Percentiles rank a stretch among this genome's conserved stretches.
Evolutionary conservation across 257 asterid genomes (phyloP).

Genomic region (Primulina eburnea): DNA sequence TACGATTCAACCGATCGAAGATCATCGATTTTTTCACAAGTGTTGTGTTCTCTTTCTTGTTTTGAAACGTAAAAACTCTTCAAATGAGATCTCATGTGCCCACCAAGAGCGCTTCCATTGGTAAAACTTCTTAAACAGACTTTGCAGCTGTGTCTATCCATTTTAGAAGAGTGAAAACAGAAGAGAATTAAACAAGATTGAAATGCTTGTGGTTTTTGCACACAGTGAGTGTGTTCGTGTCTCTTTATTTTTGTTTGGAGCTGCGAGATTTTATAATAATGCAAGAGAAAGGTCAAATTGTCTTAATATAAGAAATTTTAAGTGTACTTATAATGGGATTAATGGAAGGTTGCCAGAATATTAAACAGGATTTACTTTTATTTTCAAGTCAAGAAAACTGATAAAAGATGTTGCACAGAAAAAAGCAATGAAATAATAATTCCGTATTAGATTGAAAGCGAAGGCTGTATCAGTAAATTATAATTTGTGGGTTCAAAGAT

Average conservation of each 20-base stretch:
- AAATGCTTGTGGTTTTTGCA: not conserved
- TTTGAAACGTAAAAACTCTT: conserved; percentile 32
- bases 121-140: conserved; percentile 59
- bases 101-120: conserved; percentile 87
- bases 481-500: not conserved
- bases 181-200: not conserved
- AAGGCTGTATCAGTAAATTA: not conserved
- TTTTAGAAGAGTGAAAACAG: conserved; percentile 13
- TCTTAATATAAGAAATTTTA: not conserved
- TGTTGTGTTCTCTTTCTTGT: conserved; percentile 5
- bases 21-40: conserved; percentile 25
- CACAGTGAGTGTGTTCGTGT: conserved; percentile 30
- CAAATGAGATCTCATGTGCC: conserved; percentile 94
- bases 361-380: conserved; percentile 28
- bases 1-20: conserved; percentile 28
- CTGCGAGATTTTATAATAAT: conserved; percentile 5
- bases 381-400: conserved; percentile 33
- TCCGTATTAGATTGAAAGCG: not conserved
- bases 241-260: conserved; percentile 20
- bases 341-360: conserved; percentile 29
- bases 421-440: too few relatives aligned
- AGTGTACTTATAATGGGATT: conserved; percentile 27
- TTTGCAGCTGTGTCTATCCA: conserved; percentile 81
- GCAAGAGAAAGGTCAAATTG: conserved; percentile 12
- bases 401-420: too few relatives aligned